Conservation (phyloP, 768 basidiomycete genomes). For the Tulasnella calospora region DNA sequence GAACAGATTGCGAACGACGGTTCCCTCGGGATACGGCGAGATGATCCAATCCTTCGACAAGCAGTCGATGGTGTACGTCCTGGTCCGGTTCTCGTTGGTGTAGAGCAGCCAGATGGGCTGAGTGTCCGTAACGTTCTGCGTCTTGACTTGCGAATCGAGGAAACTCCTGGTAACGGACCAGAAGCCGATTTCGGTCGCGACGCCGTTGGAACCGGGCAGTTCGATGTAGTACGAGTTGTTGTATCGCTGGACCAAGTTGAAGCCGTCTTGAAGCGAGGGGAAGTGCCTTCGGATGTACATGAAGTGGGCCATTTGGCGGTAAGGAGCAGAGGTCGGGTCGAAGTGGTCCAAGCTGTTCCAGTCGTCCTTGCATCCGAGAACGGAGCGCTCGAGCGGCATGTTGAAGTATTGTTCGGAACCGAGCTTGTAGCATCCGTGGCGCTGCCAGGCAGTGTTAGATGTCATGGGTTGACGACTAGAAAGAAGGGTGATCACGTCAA, state of each 20-base stretch:
- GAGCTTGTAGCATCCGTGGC: conserved; percentile 86
- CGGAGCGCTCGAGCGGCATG: conserved; percentile 72
- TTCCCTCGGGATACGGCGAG: conserved; percentile 64
- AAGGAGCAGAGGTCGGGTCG: conserved; percentile 76
- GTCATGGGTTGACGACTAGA: conserved; percentile 88
- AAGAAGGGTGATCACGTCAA: not conserved
- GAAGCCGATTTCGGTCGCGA: conserved; percentile 78
- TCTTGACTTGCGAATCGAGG: conserved; percentile 55
- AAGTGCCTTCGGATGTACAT: conserved; percentile 63
- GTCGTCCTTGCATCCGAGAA: conserved; percentile 80
- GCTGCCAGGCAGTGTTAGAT: conserved; percentile 76
- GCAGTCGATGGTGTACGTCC: conserved; percentile 62
- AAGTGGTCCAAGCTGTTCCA: conserved; percentile 95
- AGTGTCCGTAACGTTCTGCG: conserved; percentile 44
- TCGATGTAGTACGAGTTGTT: conserved; percentile 79
- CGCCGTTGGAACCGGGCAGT: conserved; percentile 79
- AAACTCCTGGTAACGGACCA: conserved; percentile 74
- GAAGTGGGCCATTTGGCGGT: conserved; percentile 70
- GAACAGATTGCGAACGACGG: conserved; percentile 65
- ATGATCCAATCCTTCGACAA: conserved; percentile 60
- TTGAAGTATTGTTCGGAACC: conserved; percentile 93
- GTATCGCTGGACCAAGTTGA: conserved; percentile 72
- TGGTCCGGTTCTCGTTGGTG: conserved; percentile 76
- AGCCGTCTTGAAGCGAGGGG: conserved; percentile 78
- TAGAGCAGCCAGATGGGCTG: conserved; percentile 80